Evolutionary conservation across 164 flowering plant species (phyloP).

Genomic region (Taxillus chinensis): DNA sequence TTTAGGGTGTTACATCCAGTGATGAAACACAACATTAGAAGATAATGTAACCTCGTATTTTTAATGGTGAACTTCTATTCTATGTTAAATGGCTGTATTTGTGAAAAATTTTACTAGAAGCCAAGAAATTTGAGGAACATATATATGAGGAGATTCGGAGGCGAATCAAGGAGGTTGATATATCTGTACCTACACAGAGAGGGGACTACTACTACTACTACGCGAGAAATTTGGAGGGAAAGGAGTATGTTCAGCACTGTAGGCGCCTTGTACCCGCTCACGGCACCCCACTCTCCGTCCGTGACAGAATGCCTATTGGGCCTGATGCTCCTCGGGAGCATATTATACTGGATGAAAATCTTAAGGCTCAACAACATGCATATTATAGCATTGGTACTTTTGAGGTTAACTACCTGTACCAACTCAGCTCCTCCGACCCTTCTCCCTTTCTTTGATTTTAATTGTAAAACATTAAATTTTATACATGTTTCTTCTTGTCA

Average conservation of each 20-base stretch:
- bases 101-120: conserved; percentile 26
- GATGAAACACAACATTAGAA: no score
- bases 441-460: not conserved
- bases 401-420: conserved; percentile 24
- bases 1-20: no score
- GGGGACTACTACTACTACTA: conserved; percentile 80
- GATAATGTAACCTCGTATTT: no score
- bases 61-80: not conserved
- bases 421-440: not conserved
- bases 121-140: conserved; percentile 49
- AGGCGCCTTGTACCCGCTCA: conserved; percentile 33
- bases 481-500: conserved; percentile 3
- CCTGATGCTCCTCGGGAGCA: conserved; percentile 73
- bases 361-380: conserved; percentile 48
- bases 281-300: conserved; percentile 35
- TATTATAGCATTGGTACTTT: conserved; percentile 64
- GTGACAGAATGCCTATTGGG: conserved; percentile 63
- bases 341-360: conserved; percentile 76
- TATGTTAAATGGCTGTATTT: not conserved
- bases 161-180: conserved; percentile 82
- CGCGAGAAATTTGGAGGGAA: conserved; percentile 54
- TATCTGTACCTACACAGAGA: conserved; percentile 60
- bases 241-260: conserved; percentile 80
- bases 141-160: conserved; percentile 69
- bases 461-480: no score